These are phyloP conservation scores for Clarireedia paspali DNA, from an alignment of 2,329 filamentous ascomycete genomes.

Conservation along the genomic window DNA sequence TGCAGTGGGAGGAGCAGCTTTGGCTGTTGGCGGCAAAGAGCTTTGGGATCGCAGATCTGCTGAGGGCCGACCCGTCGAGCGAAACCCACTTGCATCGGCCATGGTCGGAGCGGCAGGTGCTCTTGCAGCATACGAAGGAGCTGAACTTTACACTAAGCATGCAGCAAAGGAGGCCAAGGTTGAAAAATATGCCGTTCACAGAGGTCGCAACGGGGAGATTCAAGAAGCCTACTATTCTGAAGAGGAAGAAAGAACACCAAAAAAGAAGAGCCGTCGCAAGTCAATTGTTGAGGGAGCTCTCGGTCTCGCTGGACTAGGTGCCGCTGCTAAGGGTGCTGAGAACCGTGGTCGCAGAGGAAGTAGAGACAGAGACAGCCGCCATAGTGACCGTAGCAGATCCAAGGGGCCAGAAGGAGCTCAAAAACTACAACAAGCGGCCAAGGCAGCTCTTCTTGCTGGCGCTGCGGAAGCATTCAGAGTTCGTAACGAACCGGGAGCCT, in stretches of 20 bases:
- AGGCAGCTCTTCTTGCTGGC: constrained; percentile 82
- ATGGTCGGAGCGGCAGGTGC: constrained; percentile 58
- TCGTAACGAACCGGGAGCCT: constrained; percentile 79
- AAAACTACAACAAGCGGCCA: constrained; percentile 78
- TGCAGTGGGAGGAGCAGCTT: constrained; percentile 55
- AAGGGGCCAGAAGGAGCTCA: constrained; percentile 43
- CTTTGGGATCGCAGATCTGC: constrained; percentile 55
- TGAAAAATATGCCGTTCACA: constrained; percentile 45
- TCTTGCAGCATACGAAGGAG: constrained; percentile 55
- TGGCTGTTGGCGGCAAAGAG: constrained; percentile 60
- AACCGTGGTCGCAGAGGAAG: constrained; percentile 32
- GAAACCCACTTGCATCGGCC: constrained; percentile 51
- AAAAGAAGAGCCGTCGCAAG: constrained; percentile 49
- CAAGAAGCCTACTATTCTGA: constrained; percentile 49
- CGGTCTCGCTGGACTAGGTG: constrained; percentile 53
- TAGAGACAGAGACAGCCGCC: constrained; percentile 28
- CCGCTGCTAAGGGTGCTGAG: constrained; percentile 40
- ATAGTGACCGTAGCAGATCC: constrained; percentile 30
- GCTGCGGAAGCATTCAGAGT: constrained; percentile 88
- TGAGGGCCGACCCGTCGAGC: constrained; percentile 39
- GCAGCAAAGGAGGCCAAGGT: constrained; percentile 34
- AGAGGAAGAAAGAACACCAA: constrained; percentile 41
- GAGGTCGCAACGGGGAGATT: constrained; percentile 45
- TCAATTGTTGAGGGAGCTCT: constrained; percentile 57
- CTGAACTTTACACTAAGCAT: constrained; percentile 55